These are phyloP conservation scores for Beta corolliflora DNA, from an alignment of 179 eudicot species.

Conservation along the genomic window DNA sequence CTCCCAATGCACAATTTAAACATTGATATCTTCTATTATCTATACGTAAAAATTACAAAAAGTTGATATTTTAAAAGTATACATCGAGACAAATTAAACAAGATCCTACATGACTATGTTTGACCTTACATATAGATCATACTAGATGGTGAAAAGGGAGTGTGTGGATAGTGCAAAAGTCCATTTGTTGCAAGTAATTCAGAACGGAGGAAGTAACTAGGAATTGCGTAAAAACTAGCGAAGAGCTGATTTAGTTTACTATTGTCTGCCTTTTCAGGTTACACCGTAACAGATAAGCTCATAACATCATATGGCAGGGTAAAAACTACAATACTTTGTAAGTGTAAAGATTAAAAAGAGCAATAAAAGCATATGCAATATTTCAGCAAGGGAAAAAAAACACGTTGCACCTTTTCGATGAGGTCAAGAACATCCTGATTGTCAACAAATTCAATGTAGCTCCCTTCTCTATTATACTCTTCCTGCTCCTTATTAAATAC, in stretches of 20 bases:
- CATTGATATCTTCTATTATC: too few relatives aligned
- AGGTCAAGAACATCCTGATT: conserved; percentile 97
- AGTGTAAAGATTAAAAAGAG: background rate
- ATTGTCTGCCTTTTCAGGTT: background rate
- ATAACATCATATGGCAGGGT: background rate
- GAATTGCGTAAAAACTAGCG: background rate
- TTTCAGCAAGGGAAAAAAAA: conserved; percentile 33
- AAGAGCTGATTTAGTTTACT: background rate
- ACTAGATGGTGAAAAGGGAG: too few relatives aligned
- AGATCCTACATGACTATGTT: too few relatives aligned
- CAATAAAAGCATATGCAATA: background rate
- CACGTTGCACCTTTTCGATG: conserved; percentile 86
- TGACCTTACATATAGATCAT: too few relatives aligned
- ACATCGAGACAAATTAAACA: too few relatives aligned
- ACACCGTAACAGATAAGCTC: background rate
- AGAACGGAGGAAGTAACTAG: too few relatives aligned
- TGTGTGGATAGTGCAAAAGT: conserved; percentile 3
- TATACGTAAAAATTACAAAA: too few relatives aligned
- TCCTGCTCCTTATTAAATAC: conserved; percentile 99
- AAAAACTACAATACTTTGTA: background rate
- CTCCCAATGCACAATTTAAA: too few relatives aligned
- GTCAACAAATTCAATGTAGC: conserved; percentile 94
- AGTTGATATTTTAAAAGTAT: too few relatives aligned
- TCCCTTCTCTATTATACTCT: conserved; percentile 94
- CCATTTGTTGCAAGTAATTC: too few relatives aligned